Evolutionary conservation across 208 protist species (phyloP), one percentile per base, ranked within the genome.

Genomic region (Phytomonas sp.): DNA sequence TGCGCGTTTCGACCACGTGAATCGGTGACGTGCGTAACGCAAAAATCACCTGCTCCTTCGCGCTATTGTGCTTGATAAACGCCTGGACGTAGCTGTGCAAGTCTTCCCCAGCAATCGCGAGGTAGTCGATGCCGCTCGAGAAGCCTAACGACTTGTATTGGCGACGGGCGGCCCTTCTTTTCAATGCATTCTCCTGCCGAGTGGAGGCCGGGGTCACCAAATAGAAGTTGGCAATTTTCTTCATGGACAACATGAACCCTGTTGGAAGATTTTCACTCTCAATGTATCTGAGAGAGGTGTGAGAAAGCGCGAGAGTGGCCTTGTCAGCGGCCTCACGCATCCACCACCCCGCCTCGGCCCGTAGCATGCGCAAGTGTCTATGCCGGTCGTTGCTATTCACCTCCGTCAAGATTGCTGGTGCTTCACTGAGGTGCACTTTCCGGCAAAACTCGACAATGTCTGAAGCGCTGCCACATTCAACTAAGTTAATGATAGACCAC

Each of bases 401-500:
- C 67, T 84, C 79, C 1, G 83, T 69, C 23, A 80, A 67, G 32
- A 92, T 75, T 2, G 86, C 81, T 28, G 84, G 86, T 8, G 72
- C 67, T 29, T 76, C 76, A 11, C 74, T 66, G 62, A 88, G 87
- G 32, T 82, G 80, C 56, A 88, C 66, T 53, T 75, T 74, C 20
- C 70, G 65, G 70, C 86, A 95, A 66, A 91, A 84, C 36, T 36
- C 60, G 40, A 84, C 86, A 61, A 92, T 70, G 26, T 91, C 77
- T 11, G 74, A 67, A 17, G 77, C 73, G 37, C 71, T 79, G 59
- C 84, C 86, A 20, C 32, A 51, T 51, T 91, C 81, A 20, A 91
- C 70, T 51, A 91, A 65, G 76, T 91, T 83, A 28, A 92, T 77
- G 32, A 91, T 71, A 15, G 71, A 71, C 89, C 89, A 95, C 73